phyloP scores from a whole-genome alignment of 192 early-diverging fungal genomes.

The Podila epicladia region DNA sequence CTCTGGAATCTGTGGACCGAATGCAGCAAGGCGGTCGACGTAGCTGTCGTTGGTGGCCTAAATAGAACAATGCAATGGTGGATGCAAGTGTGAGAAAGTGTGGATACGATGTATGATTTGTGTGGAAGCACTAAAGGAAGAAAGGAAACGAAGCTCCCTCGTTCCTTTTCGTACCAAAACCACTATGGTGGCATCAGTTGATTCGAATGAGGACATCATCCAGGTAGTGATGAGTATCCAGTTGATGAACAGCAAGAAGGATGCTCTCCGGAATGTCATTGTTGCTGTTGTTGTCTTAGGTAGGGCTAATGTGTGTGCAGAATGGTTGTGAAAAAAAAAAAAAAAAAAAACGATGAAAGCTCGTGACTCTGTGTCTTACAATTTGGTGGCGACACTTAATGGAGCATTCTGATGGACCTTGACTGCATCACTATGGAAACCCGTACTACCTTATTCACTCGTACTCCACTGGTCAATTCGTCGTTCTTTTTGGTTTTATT shows the following conservation, averaged over 20 bases:
- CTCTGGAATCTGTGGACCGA: slow-evolving; percentile 81
- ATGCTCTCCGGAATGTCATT: slow-evolving; percentile 31
- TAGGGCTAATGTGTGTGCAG: background rate
- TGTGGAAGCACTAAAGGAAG: background rate
- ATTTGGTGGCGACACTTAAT: too few species aligned
- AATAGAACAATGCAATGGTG: background rate
- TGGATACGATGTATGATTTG: background rate
- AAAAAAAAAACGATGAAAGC: too few species aligned
- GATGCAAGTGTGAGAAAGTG: background rate
- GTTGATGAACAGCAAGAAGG: slow-evolving; percentile 40
- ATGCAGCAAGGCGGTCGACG: slow-evolving; percentile 78
- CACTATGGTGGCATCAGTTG: slow-evolving; percentile 35
- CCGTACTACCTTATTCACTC: too few species aligned
- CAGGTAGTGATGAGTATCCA: slow-evolving; percentile 44
- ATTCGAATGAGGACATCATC: slow-evolving; percentile 34
- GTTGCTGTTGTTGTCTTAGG: background rate
- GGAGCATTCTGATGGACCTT: too few species aligned
- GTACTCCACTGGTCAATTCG: too few species aligned
- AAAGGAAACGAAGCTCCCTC: background rate
- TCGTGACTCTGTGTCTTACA: too few species aligned
- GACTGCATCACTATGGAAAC: too few species aligned
- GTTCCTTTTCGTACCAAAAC: slow-evolving; percentile 13
- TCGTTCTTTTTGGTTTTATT: too few species aligned
- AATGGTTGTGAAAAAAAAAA: background rate
- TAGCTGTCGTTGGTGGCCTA: slow-evolving; percentile 67